Conservation (phyloP, 2,329 filamentous ascomycete species). For the Cryphonectria radicalis region DNA sequence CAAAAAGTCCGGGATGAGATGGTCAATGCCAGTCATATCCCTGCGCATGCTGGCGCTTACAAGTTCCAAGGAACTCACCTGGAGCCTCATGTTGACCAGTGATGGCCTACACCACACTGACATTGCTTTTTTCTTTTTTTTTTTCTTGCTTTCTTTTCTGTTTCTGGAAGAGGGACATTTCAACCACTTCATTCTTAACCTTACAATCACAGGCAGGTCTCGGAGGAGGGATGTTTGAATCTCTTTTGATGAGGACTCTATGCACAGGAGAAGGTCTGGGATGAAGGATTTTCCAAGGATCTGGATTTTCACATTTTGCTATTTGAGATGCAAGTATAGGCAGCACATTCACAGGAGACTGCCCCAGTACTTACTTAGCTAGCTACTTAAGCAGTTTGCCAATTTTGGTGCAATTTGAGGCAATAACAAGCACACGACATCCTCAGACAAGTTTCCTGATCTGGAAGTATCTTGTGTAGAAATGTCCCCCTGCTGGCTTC, state of each 20-base stretch:
- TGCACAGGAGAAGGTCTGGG: neutral
- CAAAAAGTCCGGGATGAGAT: neutral
- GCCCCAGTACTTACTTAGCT: neutral
- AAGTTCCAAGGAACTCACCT: neutral
- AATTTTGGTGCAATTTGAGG: neutral
- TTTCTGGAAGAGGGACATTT: too few species aligned
- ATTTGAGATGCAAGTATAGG: neutral
- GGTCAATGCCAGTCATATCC: conserved; percentile 7
- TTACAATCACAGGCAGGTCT: neutral
- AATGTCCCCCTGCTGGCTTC: neutral
- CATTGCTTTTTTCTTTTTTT: too few species aligned
- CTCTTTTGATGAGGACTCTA: neutral
- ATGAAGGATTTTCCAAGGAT: neutral
- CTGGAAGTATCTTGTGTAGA: neutral
- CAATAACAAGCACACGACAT: neutral
- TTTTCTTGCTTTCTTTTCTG: too few species aligned
- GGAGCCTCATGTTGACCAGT: too few species aligned
- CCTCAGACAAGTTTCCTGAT: neutral
- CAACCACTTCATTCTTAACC: too few species aligned
- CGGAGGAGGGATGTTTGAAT: neutral
- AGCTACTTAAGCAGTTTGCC: neutral
- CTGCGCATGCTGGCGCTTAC: conserved; percentile 7
- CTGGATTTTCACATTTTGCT: neutral
- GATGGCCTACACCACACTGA: neutral
- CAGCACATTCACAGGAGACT: neutral